phyloP scores from a whole-genome alignment of 371 early-diverging fungal species.

The Mortierella sp. region DNA sequence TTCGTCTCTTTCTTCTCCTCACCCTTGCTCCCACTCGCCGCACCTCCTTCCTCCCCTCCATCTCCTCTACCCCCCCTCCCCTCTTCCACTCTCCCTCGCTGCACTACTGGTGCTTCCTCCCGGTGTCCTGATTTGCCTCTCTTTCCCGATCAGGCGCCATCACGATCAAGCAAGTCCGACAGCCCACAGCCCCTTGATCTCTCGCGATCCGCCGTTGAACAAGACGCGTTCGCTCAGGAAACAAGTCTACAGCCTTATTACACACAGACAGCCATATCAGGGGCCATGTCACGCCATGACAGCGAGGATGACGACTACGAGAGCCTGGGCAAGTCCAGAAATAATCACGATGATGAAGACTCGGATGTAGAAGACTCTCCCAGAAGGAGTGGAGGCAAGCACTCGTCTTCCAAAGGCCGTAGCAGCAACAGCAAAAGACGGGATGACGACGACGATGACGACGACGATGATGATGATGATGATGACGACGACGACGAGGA shows the following conservation, averaged over 20 bases:
- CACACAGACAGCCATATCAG: not conserved
- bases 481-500: slow-evolving; percentile 59
- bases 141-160: too few relatives aligned
- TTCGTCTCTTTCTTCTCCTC: slow-evolving; percentile 33
- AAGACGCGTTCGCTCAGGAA: too few relatives aligned
- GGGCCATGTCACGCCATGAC: slow-evolving; percentile 52
- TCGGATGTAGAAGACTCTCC: slow-evolving; percentile 34
- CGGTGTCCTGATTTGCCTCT: too few relatives aligned
- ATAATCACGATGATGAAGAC: slow-evolving; percentile 63
- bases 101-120: not conserved
- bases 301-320: slow-evolving; percentile 76
- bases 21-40: slow-evolving; percentile 13
- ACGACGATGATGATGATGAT: slow-evolving; percentile 71
- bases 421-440: slow-evolving; percentile 19
- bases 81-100: not conserved
- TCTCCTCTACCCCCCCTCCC: slow-evolving; percentile 2
- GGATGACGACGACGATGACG: slow-evolving; percentile 61
- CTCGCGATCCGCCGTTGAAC: too few relatives aligned
- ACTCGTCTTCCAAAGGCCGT: slow-evolving; percentile 12
- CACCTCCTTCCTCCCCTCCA: slow-evolving; percentile 10
- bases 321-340: slow-evolving; percentile 43
- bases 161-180: too few relatives aligned
- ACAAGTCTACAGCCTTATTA: not conserved
- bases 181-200: too few relatives aligned
- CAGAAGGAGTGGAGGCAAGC: slow-evolving; percentile 13